These are phyloP conservation scores for Tympanopsis confertula DNA, from an alignment of 2,329 filamentous ascomycete genomes.

Conservation along the genomic window DNA sequence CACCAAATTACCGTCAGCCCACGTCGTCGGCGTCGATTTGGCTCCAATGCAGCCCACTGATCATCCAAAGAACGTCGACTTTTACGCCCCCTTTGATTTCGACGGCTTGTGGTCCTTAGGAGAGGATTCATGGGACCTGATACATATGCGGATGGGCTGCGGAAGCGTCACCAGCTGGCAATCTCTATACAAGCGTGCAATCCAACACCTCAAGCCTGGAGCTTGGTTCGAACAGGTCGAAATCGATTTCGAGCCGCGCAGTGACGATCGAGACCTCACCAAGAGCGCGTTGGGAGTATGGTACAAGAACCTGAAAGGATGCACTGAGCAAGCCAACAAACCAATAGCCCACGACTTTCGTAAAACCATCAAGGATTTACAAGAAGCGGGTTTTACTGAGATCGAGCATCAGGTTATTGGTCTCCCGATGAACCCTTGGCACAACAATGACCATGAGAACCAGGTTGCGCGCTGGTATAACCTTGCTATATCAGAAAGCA, in stretches of 20 bases:
- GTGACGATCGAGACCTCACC: slow-evolving; percentile 52
- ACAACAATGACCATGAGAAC: slow-evolving; percentile 47
- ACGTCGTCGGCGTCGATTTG: slow-evolving; percentile 23
- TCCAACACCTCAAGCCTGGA: neutral
- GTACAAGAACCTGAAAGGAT: slow-evolving; percentile 56
- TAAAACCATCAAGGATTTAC: slow-evolving; percentile 46
- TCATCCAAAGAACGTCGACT: neutral
- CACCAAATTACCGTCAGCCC: slow-evolving; percentile 23
- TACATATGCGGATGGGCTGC: slow-evolving; percentile 69
- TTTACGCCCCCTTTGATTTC: slow-evolving; percentile 39
- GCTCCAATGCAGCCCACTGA: slow-evolving; percentile 22
- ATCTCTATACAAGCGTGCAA: slow-evolving; percentile 59
- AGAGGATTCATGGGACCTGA: slow-evolving; percentile 61
- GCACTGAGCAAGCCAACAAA: slow-evolving; percentile 53
- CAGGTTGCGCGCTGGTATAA: slow-evolving; percentile 77
- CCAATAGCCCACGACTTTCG: slow-evolving; percentile 47
- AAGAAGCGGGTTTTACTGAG: slow-evolving; percentile 66
- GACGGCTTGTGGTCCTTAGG: slow-evolving; percentile 57
- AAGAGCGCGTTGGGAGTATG: slow-evolving; percentile 53
- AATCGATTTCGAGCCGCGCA: slow-evolving; percentile 69
- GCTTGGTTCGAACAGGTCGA: slow-evolving; percentile 67
- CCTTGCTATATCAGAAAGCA: slow-evolving; percentile 59
- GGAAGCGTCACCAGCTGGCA: slow-evolving; percentile 72
- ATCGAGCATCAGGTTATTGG: slow-evolving; percentile 59
- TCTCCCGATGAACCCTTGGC: slow-evolving; percentile 67